Base-by-base conservation (phyloP, 306 rosid genomes). In the Castanea crenata region DNA sequence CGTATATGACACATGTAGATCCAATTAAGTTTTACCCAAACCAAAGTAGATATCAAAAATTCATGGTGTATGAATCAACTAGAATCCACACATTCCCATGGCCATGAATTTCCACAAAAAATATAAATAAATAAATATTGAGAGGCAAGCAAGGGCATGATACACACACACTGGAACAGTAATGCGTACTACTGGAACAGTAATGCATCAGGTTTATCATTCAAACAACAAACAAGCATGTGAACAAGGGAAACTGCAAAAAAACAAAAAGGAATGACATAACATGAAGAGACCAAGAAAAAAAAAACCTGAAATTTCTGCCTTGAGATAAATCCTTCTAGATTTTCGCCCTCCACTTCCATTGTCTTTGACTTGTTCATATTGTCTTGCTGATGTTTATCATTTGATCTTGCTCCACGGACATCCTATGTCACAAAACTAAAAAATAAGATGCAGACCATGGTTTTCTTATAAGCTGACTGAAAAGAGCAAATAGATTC, bases 281-380 rank as follows among this genome's bases (percentile, higher is more conserved):
- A 31, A 29, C 6, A 5, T 31, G 18, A 62, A 62, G 7, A 27
- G 21, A 58, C n/a, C 23, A 18, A 75, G 18, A 19, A 31, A 32
- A 38, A 56, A 18, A 21, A 62, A 25, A 80, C 83, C 83, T 80
- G 78, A 74, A 74, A 80, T 74, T 34, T 74, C 78, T 31, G 83
- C 67, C 31, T 73, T 3, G 74, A 73, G 57, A 79, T 32, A 23
- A 73, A 61, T 15, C 35, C 74, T 31, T 78, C 82, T 51, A 29
- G 20, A 31, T n/a, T 71, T 52, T 25, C 20, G 10, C n/a, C 52
- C 20, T 57, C 46, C 49, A 25, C 61, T 44, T 61, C 38, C 59
- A 12, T 27, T 27, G 38, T 20, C 67, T 38, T 38, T 38, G 46
- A 38, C 46, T 7, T 38, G 8, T 38, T 38, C 46, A 38, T 38